Evolutionary conservation across 73 alveolate genomes (phyloP).

Genomic region (Tetrahymena elliotti): DNA sequence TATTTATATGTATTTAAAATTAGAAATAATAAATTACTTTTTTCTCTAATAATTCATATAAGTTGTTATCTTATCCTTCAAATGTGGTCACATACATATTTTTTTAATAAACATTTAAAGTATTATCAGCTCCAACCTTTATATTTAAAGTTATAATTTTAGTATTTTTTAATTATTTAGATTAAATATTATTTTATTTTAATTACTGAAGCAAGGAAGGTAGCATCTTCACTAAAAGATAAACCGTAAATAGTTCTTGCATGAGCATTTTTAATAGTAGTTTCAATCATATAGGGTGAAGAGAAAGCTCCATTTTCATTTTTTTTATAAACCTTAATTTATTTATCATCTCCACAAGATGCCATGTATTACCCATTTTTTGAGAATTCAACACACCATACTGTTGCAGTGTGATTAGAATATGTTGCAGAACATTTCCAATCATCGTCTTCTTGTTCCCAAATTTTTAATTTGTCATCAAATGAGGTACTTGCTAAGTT

Average conservation of each 20-base stretch:
- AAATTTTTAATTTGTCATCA: slow-evolving; percentile 28
- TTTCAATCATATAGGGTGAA: slow-evolving; percentile 22
- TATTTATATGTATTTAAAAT: background rate
- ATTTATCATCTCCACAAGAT: slow-evolving; percentile 67
- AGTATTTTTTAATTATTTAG: slow-evolving; percentile 68
- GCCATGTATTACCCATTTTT: background rate
- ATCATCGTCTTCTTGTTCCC: slow-evolving; percentile 83
- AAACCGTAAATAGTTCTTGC: slow-evolving; percentile 78
- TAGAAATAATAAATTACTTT: background rate
- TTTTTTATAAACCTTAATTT: slow-evolving; percentile 63
- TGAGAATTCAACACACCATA: slow-evolving; percentile 64
- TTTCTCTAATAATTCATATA: slow-evolving; percentile 1
- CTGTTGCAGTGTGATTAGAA: slow-evolving; percentile 80
- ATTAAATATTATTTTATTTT: background rate
- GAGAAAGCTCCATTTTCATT: slow-evolving; percentile 29
- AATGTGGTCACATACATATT: slow-evolving; percentile 6
- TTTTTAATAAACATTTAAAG: slow-evolving; percentile 28
- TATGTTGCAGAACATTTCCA: slow-evolving; percentile 60
- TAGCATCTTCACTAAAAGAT: slow-evolving; percentile 59
- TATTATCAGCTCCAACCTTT: slow-evolving; percentile 43
- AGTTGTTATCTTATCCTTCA: slow-evolving; percentile 30
- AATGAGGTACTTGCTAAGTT: slow-evolving; percentile 76
- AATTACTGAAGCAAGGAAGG: slow-evolving; percentile 51
- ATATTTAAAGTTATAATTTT: slow-evolving; percentile 56
- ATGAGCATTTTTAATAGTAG: slow-evolving; percentile 60